Conservation (phyloP, 768 basidiomycete species). For the Suillus plorans region DNA sequence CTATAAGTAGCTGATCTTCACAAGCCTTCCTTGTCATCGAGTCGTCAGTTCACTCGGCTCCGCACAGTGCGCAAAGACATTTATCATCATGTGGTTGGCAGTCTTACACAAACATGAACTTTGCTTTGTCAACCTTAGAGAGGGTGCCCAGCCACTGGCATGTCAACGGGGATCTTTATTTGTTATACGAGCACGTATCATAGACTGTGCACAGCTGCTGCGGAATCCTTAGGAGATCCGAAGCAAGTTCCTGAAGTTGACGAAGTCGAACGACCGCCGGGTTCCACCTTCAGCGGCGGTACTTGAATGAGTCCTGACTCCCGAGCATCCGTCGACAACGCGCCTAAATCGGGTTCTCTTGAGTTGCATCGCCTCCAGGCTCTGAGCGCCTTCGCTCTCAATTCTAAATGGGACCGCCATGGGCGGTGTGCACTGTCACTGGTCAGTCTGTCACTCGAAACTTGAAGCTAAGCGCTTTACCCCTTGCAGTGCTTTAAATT, state of each 20-base stretch:
- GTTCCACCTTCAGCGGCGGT: too few relatives aligned
- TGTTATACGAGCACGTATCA: background rate
- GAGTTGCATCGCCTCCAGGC: background rate
- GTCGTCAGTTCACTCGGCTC: background rate
- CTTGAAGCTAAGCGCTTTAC: background rate
- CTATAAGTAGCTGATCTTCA: conserved; percentile 6
- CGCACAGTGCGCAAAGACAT: background rate
- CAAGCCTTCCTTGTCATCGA: background rate
- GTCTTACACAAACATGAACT: background rate
- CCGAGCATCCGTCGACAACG: background rate
- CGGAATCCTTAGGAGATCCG: too few relatives aligned
- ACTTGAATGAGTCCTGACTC: background rate
- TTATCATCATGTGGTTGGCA: background rate
- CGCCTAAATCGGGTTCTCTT: background rate
- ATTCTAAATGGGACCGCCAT: background rate
- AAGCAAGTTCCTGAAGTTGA: background rate
- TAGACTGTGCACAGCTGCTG: background rate
- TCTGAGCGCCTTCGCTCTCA: background rate
- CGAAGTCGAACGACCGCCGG: background rate
- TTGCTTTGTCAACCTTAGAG: background rate
- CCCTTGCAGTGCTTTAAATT: background rate
- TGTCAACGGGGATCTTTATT: background rate
- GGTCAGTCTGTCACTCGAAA: background rate
- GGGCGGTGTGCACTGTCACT: background rate
- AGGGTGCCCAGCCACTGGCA: background rate